phyloP scores from a whole-genome alignment of 1,284 basidiomycete genomes.

The Marasmius sp. region DNA sequence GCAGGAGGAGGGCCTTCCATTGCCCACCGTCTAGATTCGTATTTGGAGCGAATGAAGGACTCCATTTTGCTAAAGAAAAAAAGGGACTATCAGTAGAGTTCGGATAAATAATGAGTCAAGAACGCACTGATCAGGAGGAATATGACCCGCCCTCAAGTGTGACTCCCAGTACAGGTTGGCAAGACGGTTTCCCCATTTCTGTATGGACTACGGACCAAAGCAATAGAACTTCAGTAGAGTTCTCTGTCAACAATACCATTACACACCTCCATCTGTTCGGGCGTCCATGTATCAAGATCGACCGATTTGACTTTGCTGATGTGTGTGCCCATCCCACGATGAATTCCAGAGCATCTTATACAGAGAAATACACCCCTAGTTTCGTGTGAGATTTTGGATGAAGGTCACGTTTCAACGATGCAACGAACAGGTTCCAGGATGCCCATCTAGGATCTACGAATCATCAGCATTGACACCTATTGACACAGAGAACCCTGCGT shows the following conservation, averaged over 20 bases:
- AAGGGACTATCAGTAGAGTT: conserved; percentile 6
- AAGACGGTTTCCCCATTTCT: conserved; percentile 92
- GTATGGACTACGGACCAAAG: conserved; percentile 60
- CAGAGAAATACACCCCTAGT: conserved; percentile 90
- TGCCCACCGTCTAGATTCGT: conserved; percentile 93
- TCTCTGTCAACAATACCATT: background rate
- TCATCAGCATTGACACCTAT: conserved; percentile 8
- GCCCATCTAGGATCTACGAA: conserved; percentile 93
- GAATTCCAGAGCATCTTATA: conserved; percentile 97
- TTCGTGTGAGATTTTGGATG: background rate
- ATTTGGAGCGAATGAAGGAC: conserved; percentile 96
- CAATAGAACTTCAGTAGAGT: background rate
- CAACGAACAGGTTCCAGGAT: conserved; percentile 88
- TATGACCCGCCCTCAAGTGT: conserved; percentile 89
- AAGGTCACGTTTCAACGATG: background rate
- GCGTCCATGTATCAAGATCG: conserved; percentile 97
- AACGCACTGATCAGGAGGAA: conserved; percentile 92
- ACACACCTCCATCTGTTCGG: conserved; percentile 93
- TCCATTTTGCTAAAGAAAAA: conserved; percentile 83
- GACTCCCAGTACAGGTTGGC: conserved; percentile 98
- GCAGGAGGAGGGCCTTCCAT: conserved; percentile 81
- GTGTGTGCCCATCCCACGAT: conserved; percentile 98
- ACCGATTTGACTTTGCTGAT: conserved; percentile 97
- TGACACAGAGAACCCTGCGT: background rate
- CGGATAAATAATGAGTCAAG: background rate